Base-by-base conservation (phyloP, 108 stramenopile species). In the Skeletonema tropicum region DNA sequence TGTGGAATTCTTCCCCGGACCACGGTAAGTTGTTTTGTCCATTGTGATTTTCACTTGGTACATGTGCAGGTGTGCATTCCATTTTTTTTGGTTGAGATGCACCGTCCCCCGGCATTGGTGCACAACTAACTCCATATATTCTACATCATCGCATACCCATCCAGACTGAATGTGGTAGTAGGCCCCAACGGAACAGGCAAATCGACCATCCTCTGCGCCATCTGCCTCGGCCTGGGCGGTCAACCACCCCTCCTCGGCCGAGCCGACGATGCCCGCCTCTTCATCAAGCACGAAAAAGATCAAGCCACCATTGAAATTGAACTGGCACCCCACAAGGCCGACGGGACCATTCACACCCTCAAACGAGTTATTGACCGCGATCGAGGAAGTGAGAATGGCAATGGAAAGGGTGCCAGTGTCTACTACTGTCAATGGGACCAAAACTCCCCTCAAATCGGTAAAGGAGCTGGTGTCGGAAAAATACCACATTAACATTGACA, bases 141-240 rank as follows among this genome's bases (percentile, higher is more conserved):
- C 6, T 35, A 35, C 0, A 7, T 7, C 2, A 35, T 35, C 26
- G 26, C 5, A 35, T 35, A 35, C 3, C 3, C 3, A 35, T 7
- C 5, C 33, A 35, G 96, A 23, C 89, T 98, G 17, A 99, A 99
- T 68, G 92, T 99, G 29, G 88, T 98, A 21, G 88, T 94, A 45
- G 92, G 97, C 3, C 94, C 97, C 32, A 99, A 99, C 49, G 98
- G 98, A 26, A 92, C 96, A 0, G 98, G 98, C 49, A 99, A 99
- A 83, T 96, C 94, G 15, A 90, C 95, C 5, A 87, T 98, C 58
- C 83, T 98, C 17, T 94, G 94, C 74, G 98, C 98, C 71, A 95
- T 99, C 68, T 95, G 93, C 60, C 83, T 99, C 66, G 97, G 97
- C 46, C 79, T 98, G 14, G 97, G 96, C 25, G 97, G 96, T 29